These are phyloP conservation scores for Pythium rishiriense DNA, from an alignment of 352 stramenopile species.

Conservation along the genomic window DNA sequence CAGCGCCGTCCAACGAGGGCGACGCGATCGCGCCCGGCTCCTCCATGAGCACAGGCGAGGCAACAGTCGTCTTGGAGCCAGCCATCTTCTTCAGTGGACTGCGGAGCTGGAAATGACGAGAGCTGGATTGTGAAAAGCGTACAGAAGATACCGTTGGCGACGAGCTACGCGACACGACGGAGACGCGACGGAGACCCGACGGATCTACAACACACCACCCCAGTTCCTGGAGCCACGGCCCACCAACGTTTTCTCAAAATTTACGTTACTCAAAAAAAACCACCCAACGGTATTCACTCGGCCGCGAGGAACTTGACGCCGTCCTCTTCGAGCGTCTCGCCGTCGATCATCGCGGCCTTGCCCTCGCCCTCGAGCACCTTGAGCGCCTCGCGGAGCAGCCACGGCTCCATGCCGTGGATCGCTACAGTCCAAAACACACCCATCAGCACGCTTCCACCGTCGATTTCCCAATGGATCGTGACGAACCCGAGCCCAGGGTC, in stretches of 20 bases:
- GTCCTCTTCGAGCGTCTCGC: constrained; percentile 82
- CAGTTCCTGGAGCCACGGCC: too few species aligned
- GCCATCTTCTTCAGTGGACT: constrained; percentile 4
- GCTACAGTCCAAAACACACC: constrained; percentile 31
- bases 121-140: background rate
- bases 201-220: background rate
- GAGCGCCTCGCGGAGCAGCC: constrained; percentile 76
- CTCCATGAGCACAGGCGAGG: constrained; percentile 39
- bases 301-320: constrained; percentile 83
- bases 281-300: constrained; percentile 33
- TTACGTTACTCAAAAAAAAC: constrained; percentile 6
- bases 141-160: background rate
- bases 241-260: too few species aligned
- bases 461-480: background rate
- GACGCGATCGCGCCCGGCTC: constrained; percentile 33
- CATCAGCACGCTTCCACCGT: background rate
- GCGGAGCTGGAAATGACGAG: background rate
- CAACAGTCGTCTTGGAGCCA: constrained; percentile 28
- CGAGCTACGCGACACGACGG: constrained; percentile 4
- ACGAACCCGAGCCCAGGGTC: constrained; percentile 73
- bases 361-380: constrained; percentile 73
- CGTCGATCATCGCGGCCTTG: constrained; percentile 80
- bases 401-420: constrained; percentile 84
- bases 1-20: constrained; percentile 25
- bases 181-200: background rate